Conservation (phyloP, 768 basidiomycete genomes). For the Podaxis pistillaris region DNA sequence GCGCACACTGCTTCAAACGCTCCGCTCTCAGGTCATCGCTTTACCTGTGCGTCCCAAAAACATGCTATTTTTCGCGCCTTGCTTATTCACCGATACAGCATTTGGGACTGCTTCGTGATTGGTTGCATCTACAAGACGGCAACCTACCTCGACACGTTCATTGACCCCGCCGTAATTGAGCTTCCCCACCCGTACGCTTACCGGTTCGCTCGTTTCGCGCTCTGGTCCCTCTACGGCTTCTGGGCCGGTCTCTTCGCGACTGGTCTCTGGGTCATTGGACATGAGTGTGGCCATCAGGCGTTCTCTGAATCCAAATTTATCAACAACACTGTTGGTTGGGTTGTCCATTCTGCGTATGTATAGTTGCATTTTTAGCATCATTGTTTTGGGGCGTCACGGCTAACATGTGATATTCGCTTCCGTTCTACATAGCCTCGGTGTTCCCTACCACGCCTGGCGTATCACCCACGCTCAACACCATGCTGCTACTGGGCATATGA, state of each 20-base stretch:
- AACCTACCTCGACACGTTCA: conserved; percentile 58
- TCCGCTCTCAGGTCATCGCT: conserved; percentile 76
- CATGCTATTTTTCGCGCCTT: neutral
- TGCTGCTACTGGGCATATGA: conserved; percentile 90
- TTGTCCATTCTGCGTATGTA: conserved; percentile 82
- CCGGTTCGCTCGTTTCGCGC: conserved; percentile 54
- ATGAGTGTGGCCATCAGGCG: conserved; percentile 95
- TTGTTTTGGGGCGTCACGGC: conserved; percentile 15
- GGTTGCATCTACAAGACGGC: conserved; percentile 66
- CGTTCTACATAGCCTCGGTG: conserved; percentile 63
- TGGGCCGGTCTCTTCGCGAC: conserved; percentile 83
- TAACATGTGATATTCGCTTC: conserved; percentile 22
- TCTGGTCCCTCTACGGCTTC: conserved; percentile 85
- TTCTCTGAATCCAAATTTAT: conserved; percentile 90
- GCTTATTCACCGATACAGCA: conserved; percentile 33
- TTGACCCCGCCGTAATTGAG: conserved; percentile 51
- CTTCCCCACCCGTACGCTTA: conserved; percentile 65
- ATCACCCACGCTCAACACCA: conserved; percentile 95
- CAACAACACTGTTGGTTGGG: conserved; percentile 92
- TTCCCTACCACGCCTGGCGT: conserved; percentile 97
- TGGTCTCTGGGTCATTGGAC: conserved; percentile 92
- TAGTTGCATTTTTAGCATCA: conserved; percentile 13
- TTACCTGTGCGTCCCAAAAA: conserved; percentile 60
- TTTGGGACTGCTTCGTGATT: conserved; percentile 76
- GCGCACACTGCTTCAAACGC: conserved; percentile 87